A percentile compares a stretch with the other conserved stretches of the same genome.
Conservation (phyloP, 306 rosid genomes). For the Nissolia schottii region DNA sequence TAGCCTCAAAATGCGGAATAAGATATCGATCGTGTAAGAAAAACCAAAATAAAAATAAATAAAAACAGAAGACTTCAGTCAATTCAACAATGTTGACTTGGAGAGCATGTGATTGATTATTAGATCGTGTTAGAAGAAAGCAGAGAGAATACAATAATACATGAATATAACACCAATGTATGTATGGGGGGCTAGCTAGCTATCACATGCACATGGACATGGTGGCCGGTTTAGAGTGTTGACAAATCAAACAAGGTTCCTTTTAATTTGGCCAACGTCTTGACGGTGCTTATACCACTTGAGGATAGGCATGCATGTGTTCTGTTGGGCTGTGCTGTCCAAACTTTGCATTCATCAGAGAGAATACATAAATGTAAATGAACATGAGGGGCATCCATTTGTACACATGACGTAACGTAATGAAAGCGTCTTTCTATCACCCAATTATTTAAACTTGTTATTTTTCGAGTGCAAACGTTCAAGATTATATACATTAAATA, state of each 20-base stretch:
- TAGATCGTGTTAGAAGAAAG: not conserved
- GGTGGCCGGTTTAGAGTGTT: slow-evolving; percentile 19
- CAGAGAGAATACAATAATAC: not conserved
- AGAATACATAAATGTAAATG: not conserved
- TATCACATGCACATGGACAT: slow-evolving; percentile 31
- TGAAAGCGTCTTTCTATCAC: not conserved
- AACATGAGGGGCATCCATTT: not conserved
- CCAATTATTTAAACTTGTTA: not conserved
- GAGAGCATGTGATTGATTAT: slow-evolving; percentile 15
- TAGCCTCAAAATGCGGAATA: not conserved
- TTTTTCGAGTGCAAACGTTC: too few relatives aligned
- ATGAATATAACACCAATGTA: slow-evolving; percentile 3
- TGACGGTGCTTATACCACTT: slow-evolving; percentile 26
- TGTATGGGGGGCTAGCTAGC: not conserved
- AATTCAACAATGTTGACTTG: not conserved
- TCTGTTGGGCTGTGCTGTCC: slow-evolving; percentile 24
- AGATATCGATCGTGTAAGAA: not conserved
- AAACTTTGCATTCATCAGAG: not conserved
- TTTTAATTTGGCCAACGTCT: slow-evolving; percentile 1
- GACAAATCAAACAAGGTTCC: slow-evolving; percentile 33
- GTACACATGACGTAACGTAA: slow-evolving; percentile 11
- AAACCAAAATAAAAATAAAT: not conserved
- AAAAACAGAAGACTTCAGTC: not conserved
- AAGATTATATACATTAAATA: too few relatives aligned
- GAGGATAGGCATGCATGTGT: slow-evolving; percentile 27